These are phyloP conservation scores for Thelonectria olida DNA, from an alignment of 2,329 filamentous ascomycete genomes.

Conservation along the genomic window DNA sequence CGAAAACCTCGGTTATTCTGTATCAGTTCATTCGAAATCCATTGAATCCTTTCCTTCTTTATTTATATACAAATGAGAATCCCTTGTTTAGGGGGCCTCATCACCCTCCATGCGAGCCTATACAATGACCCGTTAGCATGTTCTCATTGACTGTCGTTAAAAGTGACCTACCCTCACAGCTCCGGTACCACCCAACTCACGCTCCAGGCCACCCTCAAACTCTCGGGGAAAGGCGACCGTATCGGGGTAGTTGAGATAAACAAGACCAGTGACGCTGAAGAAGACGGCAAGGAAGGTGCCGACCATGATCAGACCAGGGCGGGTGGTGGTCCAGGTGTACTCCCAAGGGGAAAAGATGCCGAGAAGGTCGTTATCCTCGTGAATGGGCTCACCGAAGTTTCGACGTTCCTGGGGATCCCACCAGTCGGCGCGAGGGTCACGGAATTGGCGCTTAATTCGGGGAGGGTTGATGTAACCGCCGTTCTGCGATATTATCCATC, in stretches of 20 bases:
- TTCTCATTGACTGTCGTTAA: neutral
- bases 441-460: constrained; percentile 85
- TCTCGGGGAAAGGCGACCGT: constrained; percentile 73
- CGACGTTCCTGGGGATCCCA: constrained; percentile 98
- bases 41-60: constrained; percentile 35
- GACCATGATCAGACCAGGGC: constrained; percentile 75
- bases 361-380: constrained; percentile 95
- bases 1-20: constrained; percentile 4
- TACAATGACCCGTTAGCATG: constrained; percentile 34
- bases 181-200: constrained; percentile 76
- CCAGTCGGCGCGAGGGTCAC: constrained; percentile 93
- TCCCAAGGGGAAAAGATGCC: constrained; percentile 90
- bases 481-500: constrained; percentile 65
- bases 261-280: constrained; percentile 71
- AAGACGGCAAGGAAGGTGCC: constrained; percentile 72
- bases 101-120: constrained; percentile 66
- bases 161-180: constrained; percentile 69
- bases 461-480: constrained; percentile 85
- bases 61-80: constrained; percentile 49
- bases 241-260: constrained; percentile 78
- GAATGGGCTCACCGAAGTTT: constrained; percentile 95
- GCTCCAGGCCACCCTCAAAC: constrained; percentile 77
- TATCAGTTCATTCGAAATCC: constrained; percentile 20
- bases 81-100: constrained; percentile 55
- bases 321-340: constrained; percentile 83